Base-by-base conservation (phyloP, 176 grass and related monocot genomes). In the Aechmea fasciata region DNA sequence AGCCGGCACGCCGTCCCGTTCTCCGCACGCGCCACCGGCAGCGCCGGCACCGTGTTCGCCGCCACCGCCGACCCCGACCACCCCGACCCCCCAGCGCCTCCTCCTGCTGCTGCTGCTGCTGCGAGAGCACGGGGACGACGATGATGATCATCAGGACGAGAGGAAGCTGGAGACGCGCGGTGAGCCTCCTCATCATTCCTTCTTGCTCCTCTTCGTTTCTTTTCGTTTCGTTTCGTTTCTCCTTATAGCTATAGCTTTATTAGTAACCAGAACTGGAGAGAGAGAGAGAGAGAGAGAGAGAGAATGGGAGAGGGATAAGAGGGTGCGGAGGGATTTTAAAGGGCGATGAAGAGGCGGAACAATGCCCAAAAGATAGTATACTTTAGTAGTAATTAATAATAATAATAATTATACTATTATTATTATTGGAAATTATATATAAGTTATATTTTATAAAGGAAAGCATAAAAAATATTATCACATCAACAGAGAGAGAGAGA, bases 1-100 rank as follows among this genome's bases (percentile, higher is more conserved):
- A 99, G 89, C 64, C 79, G 90, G 78, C 95, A 85, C 9, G 41
- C 18, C 13, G 52, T 71, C 11, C 49, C 55, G 52, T 85, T 85
- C 25, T 80, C 69, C 0, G 68, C 49, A n/a, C 75, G 73, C 0
- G 72, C 83, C 0, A 85, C 59, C 0, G 83, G 83, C 5, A 99
- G 72, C 76, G 90, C 80, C 48, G 90, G 72, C 66, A 90, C 83
- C 0, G 83, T 84, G 28, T 55, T 75, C 33, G 48, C 29, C 20
- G 1, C 10, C 17, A 54, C 81, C 79, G 63, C 69, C 48, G 15
- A 76, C 74, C 19, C 57, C 76, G 17, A 65, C 71, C 0, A 68
- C 51, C 2, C 72, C 71, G 3, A 72, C 33, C 11, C 59, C 33
- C 33, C 33, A 41, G 4, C 33, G 4, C 33, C 33, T 7, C 3